Base-by-base conservation (phyloP, 2,329 filamentous ascomycete species). In the Ascochyta rabiei region DNA sequence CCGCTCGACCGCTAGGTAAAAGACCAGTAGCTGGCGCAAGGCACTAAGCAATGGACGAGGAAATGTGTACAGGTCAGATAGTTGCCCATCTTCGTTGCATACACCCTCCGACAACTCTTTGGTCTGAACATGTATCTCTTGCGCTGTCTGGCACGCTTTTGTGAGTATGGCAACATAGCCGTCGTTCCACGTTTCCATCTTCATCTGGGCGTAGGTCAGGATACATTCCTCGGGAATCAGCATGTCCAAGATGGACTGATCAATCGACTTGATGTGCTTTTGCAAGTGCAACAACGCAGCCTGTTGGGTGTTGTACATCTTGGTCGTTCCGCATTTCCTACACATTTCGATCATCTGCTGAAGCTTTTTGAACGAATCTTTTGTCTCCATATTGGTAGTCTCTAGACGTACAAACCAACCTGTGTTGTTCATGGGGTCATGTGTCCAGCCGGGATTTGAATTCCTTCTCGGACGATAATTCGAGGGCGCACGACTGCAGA, bases 81-180 rank as follows among this genome's bases (percentile, higher is more conserved):
- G 62, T 1, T 43, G 42, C 1, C 67, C 66, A 5, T 71, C 53
- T 24, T 64, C 62, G 21, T 66, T 61, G n/a, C 50, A 49, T 5
- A 73, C 70, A 1, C 71, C 70, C 12, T 69, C 52, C 0, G 55
- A 56, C 15, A 74, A 60, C 39, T 71, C 64, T 15, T 51, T 48
- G 2, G 61, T 53, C 48, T 63, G 53, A 4, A 45, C 9, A 3
- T 62, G 39, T 7, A 73, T 42, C 0, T 33, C 33, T 9, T 46
- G 49, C 15, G 62, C 57, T 24, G 41, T 44, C 3, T 61, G 30
- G 24, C 48, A 59, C 4, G 56, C 62, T 28, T 59, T 39, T 2
- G 53, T 59, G 3, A 73, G 52, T 16, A 70, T 60, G 6, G 30
- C 42, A 2, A 65, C 18, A 23, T 37, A 45, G 0, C 56, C 60